Percentiles rank a stretch among this genome's conserved stretches.
Evolutionary conservation across 192 early-diverging fungal genomes (phyloP).

Genomic region (Glomus cerebriforme): DNA sequence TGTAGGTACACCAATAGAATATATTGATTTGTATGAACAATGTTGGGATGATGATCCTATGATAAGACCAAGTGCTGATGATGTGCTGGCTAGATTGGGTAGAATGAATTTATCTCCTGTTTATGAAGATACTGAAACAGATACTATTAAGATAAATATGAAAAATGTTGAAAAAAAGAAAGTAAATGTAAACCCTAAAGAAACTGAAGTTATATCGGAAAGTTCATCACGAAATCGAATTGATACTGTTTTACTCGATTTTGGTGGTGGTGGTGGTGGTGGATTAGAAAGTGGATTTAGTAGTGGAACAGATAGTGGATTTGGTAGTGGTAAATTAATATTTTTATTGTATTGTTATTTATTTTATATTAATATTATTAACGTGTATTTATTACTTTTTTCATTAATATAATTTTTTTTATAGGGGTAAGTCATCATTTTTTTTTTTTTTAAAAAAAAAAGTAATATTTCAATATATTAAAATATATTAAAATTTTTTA

Average conservation of each 20-base stretch:
- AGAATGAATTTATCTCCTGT: not conserved
- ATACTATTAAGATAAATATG: not conserved
- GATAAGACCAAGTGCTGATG: conserved; percentile 13
- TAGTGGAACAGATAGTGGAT: not conserved
- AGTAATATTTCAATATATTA: no score
- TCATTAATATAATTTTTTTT: no score
- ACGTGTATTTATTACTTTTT: no score
- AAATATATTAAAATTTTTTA: no score
- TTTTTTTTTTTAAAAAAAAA: no score
- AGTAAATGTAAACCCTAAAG: not conserved
- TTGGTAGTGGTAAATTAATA: not conserved
- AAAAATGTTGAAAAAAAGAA: not conserved
- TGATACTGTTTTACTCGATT: no score
- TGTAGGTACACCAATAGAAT: conserved; percentile 37
- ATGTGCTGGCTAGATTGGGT: not conserved
- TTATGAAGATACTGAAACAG: not conserved
- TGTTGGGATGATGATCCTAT: conserved; percentile 47
- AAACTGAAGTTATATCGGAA: not conserved
- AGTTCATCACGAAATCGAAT: not conserved
- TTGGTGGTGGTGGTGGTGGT: no score
- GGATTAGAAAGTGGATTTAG: not conserved
- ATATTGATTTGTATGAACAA: conserved; percentile 40
- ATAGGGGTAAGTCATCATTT: no score
- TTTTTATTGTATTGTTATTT: no score
- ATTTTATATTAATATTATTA: no score